Evolutionary conservation across 2,329 filamentous ascomycete species (phyloP), one percentile per base, ranked within the genome.

Genomic region (Fonsecaea pedrosoi): DNA sequence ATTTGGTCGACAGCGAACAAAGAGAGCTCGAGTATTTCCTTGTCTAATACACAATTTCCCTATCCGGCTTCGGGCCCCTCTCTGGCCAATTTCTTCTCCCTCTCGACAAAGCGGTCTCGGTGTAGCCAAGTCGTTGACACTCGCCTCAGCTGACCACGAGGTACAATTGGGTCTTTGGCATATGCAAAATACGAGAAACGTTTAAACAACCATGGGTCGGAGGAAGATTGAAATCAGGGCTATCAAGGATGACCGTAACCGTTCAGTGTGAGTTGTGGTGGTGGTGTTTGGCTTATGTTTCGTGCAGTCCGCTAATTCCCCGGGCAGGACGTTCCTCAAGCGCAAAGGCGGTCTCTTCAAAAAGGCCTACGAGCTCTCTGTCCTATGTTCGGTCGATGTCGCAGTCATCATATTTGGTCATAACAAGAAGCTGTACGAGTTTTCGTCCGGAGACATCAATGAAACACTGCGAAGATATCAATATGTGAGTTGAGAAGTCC

Each of bases 141-240:
- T 30, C 25, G 13, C 45, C 45, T 10, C 25, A 35, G 32, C 42
- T 18, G 25, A 53, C 38, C 35, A 53, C 12, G 50, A 57, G 30
- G 42, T 38, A 21, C 40, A 50, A n/a, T 30, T 58, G 13, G 54
- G 34, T 50, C 35, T 21, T 32, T 42, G 21, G 60, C 57, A 58
- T 58, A 64, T 68, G 64, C 64, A 38, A 58, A 61, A 18, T 9
- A 56, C 53, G 42, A 65, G 42, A 58, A 60, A 38, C 18, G 42
- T 21, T 38, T 66, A 60, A 66, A 56, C 45, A 76, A 81, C 70
- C 62, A 99, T 99, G 95, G 95, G 95, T 80, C 90, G 95, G 81
- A 89, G 95, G 86, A 99, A 99, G 88, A 99, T 99, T 78, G 95
- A 98, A 84, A 98, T 99, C 85, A 97, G 97, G 83, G 92, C 94